These are phyloP conservation scores for Pseudocohnilembus persalinus DNA, from an alignment of 169 alveolate species.

Conservation along the genomic window DNA sequence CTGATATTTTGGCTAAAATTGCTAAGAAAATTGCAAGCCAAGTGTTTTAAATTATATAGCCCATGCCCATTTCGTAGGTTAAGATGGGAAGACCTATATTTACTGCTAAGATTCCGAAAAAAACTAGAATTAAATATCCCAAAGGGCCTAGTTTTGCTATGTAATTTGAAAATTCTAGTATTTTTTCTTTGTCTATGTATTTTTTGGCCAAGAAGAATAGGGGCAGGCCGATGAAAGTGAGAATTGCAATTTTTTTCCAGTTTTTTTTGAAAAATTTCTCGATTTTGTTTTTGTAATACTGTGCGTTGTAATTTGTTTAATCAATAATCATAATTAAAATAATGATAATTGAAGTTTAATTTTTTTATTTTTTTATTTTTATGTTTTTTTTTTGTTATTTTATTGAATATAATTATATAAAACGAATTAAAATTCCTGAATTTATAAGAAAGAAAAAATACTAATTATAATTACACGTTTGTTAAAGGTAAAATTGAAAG, in stretches of 20 bases:
- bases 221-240: background rate
- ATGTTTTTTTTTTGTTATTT: background rate
- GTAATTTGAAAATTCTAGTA: background rate
- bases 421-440: background rate
- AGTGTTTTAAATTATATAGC: background rate
- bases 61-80: background rate
- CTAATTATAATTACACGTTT: background rate
- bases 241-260: background rate
- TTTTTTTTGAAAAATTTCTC: too few relatives aligned
- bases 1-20: background rate
- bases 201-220: background rate
- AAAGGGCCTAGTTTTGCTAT: background rate
- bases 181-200: background rate
- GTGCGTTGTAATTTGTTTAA: background rate
- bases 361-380: too few relatives aligned
- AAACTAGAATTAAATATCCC: background rate
- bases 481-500: too few relatives aligned
- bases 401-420: too few relatives aligned
- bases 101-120: background rate
- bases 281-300: background rate
- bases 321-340: background rate
- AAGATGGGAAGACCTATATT: background rate
- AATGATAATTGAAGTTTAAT: background rate
- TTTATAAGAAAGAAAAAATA: background rate
- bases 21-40: background rate